Conservation (phyloP, 225 moss, liverwort and hornwort genomes). For the Polytrichum formosum region DNA sequence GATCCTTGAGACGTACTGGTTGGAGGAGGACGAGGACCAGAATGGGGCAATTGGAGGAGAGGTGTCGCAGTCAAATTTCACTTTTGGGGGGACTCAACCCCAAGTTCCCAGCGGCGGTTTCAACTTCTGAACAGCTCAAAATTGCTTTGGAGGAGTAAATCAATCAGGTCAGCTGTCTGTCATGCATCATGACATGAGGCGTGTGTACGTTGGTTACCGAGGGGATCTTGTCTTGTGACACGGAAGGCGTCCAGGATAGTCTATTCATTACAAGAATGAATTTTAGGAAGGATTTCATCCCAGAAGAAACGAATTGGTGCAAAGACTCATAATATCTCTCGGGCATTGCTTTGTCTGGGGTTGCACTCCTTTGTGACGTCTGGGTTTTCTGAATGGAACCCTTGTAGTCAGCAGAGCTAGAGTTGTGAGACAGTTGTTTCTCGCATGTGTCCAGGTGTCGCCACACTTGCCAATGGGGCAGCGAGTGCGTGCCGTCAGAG, state of each 20-base stretch:
- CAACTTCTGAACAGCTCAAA: conserved; percentile 37
- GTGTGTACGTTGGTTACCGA: too few species aligned
- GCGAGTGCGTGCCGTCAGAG: neutral
- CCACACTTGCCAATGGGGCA: conserved; percentile 1
- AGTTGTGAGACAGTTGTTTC: neutral
- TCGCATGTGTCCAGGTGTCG: neutral
- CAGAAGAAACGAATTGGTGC: conserved; percentile 12
- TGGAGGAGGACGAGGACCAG: conserved; percentile 93
- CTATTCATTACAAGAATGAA: too few species aligned
- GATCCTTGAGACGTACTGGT: conserved; percentile 90
- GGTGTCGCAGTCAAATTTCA: conserved; percentile 54
- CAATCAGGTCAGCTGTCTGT: too few species aligned
- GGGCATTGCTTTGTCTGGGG: neutral
- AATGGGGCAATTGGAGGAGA: conserved; percentile 51
- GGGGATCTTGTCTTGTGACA: too few species aligned
- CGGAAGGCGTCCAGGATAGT: too few species aligned
- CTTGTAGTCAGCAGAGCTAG: neutral
- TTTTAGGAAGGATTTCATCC: neutral
- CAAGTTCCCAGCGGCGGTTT: conserved; percentile 77
- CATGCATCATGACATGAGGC: too few species aligned
- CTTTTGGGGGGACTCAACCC: conserved; percentile 72
- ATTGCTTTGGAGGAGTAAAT: conserved; percentile 21
- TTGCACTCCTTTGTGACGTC: conserved; percentile 3
- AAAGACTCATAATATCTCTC: neutral
- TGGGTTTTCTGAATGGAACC: neutral